phyloP scores from a whole-genome alignment of 2,329 filamentous ascomycete species.

The Juglanconis sp. region DNA sequence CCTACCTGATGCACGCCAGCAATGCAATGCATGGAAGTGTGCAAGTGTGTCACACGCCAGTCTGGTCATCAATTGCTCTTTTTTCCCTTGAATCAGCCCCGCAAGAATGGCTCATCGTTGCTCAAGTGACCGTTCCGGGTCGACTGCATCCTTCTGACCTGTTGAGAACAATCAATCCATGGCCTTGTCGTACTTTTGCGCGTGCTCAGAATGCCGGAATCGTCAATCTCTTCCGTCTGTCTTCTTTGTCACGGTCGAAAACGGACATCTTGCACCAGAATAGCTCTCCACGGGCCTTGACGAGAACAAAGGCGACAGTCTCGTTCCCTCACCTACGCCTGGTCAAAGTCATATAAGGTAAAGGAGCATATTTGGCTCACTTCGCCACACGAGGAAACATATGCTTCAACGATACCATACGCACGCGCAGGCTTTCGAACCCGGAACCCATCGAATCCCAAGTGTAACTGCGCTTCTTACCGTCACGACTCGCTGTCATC shows the following conservation, averaged over 20 bases:
- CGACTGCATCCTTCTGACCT: not conserved
- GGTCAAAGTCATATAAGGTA: slow-evolving; percentile 13
- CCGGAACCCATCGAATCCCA: too few relatives aligned
- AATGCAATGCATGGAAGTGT: not conserved
- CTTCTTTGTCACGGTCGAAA: slow-evolving; percentile 17
- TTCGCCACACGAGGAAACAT: not conserved
- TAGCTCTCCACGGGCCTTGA: not conserved
- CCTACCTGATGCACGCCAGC: not conserved
- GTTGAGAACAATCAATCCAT: slow-evolving; percentile 5
- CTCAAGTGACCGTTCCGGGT: not conserved
- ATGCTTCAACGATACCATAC: not conserved
- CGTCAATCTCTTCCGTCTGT: not conserved
- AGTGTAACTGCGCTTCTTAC: not conserved
- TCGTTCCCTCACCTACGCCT: not conserved
- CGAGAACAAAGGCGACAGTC: slow-evolving; percentile 8
- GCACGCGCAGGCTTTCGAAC: not conserved
- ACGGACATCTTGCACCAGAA: not conserved
- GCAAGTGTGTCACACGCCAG: too few relatives aligned
- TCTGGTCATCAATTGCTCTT: not conserved
- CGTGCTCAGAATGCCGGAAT: slow-evolving; percentile 1
- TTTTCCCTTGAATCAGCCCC: not conserved
- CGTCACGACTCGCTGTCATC: not conserved
- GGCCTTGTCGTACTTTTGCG: not conserved
- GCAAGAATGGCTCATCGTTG: not conserved
- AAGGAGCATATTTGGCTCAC: not conserved